Evolutionary conservation across 345 rosid genomes (phyloP).

Genomic region (Triadica sebifera): DNA sequence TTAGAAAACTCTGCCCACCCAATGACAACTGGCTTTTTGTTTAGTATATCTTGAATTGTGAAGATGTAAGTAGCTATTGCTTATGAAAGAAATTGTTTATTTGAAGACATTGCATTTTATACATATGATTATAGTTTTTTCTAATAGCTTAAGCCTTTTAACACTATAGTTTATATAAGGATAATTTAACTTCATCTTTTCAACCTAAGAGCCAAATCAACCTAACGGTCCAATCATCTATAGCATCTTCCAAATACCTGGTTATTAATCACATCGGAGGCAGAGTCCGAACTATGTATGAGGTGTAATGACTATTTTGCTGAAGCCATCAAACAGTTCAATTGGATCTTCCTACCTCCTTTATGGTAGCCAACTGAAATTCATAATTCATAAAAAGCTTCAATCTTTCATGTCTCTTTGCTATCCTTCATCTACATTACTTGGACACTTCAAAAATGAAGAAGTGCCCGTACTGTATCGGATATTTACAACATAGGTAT

Average conservation of each 20-base stretch:
- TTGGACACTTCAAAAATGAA: too few relatives aligned
- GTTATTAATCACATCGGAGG: neutral
- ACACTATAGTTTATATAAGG: too few relatives aligned
- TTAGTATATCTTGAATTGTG: neutral
- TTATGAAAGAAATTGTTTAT: neutral
- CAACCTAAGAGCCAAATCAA: too few relatives aligned
- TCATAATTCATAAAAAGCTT: neutral
- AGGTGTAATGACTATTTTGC: neutral
- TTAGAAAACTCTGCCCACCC: too few relatives aligned
- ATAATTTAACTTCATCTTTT: too few relatives aligned
- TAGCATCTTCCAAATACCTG: neutral
- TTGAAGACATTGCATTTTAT: too few relatives aligned
- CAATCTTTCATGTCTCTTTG: neutral
- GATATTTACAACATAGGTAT: too few relatives aligned
- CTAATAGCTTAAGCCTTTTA: too few relatives aligned
- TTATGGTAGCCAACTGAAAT: neutral
- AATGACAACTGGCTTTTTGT: too few relatives aligned
- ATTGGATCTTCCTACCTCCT: neutral
- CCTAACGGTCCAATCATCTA: neutral
- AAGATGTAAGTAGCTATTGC: too few relatives aligned
- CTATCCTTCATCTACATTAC: neutral
- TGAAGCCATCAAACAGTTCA: neutral
- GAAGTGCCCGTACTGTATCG: too few relatives aligned
- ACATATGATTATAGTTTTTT: too few relatives aligned
- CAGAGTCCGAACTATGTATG: neutral